These are phyloP conservation scores for Boletus coccyginus DNA, from an alignment of 768 basidiomycete species.

Conservation along the genomic window DNA sequence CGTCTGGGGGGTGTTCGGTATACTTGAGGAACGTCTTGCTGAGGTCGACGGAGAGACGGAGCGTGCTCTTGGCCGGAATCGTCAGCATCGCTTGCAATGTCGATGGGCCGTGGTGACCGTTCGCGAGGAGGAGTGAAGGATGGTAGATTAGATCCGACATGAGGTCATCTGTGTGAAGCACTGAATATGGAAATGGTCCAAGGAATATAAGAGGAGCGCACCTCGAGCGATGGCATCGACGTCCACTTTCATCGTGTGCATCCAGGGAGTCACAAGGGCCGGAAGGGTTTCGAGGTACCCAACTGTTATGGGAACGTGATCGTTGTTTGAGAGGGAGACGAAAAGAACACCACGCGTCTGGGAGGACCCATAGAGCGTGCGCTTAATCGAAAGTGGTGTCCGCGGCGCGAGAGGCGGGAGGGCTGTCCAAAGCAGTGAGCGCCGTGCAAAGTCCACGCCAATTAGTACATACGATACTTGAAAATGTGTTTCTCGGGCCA, in stretches of 20 bases:
- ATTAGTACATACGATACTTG: conserved; percentile 49
- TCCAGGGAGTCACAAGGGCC: conserved; percentile 85
- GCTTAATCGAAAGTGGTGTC: conserved; percentile 56
- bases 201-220: conserved; percentile 25
- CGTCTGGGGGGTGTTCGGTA: conserved; percentile 95
- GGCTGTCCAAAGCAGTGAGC: conserved; percentile 28
- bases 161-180: conserved; percentile 48
- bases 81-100: conserved; percentile 68
- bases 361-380: conserved; percentile 69
- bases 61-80: conserved; percentile 64
- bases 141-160: conserved; percentile 63
- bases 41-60: conserved; percentile 70
- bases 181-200: background rate
- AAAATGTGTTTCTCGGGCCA: conserved; percentile 54
- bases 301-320: conserved; percentile 41
- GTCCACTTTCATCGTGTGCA: conserved; percentile 67
- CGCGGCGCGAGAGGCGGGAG: conserved; percentile 37
- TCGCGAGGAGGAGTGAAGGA: conserved; percentile 31
- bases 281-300: conserved; percentile 92
- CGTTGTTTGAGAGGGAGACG: conserved; percentile 59
- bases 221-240: conserved; percentile 47
- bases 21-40: conserved; percentile 86
- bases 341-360: conserved; percentile 76
- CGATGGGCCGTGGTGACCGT: conserved; percentile 42
- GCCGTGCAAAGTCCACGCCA: background rate